Conservation (phyloP, 352 stramenopile genomes). For the Globisporangium spinosum region DNA sequence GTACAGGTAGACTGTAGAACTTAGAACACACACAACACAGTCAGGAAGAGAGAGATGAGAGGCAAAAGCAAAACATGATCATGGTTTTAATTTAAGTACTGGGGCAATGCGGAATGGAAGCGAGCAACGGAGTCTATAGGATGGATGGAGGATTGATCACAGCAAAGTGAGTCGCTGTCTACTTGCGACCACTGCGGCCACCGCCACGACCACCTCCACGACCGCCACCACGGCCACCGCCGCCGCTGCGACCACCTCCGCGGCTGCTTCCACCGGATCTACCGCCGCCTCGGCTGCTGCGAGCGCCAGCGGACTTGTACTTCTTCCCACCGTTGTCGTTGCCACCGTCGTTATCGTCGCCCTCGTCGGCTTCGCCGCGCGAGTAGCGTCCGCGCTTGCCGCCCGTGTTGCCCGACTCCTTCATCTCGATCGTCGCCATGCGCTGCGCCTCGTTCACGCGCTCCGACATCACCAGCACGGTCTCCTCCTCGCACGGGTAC, state of each 20-base stretch:
- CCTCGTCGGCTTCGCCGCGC: slow-evolving; percentile 48
- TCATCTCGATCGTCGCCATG: slow-evolving; percentile 90
- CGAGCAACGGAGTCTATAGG: slow-evolving; percentile 4
- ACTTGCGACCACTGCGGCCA: slow-evolving; percentile 36
- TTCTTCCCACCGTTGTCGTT: slow-evolving; percentile 35
- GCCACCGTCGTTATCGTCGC: slow-evolving; percentile 39
- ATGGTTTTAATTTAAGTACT: slow-evolving; percentile 9
- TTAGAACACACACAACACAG: slow-evolving; percentile 12
- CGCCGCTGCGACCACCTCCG: slow-evolving; percentile 13
- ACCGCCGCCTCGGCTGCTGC: slow-evolving; percentile 31
- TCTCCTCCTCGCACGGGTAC: slow-evolving; percentile 91
- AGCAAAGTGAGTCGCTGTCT: slow-evolving; percentile 9
- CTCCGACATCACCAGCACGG: slow-evolving; percentile 95
- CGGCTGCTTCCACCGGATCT: slow-evolving; percentile 13
- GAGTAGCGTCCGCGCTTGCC: slow-evolving; percentile 58
- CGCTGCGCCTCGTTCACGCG: slow-evolving; percentile 96
- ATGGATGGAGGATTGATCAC: background rate
- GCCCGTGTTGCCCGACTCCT: slow-evolving; percentile 59
- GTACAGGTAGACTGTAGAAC: slow-evolving; percentile 1
- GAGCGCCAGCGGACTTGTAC: slow-evolving; percentile 70
- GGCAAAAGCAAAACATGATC: slow-evolving; percentile 1
- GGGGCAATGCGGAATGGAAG: background rate
- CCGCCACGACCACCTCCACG: slow-evolving; percentile 23
- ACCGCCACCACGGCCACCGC: slow-evolving; percentile 25
- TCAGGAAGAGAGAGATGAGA: slow-evolving; percentile 13